Conservation (phyloP, 192 early-diverging fungal genomes). For the Coemansia sp. region DNA sequence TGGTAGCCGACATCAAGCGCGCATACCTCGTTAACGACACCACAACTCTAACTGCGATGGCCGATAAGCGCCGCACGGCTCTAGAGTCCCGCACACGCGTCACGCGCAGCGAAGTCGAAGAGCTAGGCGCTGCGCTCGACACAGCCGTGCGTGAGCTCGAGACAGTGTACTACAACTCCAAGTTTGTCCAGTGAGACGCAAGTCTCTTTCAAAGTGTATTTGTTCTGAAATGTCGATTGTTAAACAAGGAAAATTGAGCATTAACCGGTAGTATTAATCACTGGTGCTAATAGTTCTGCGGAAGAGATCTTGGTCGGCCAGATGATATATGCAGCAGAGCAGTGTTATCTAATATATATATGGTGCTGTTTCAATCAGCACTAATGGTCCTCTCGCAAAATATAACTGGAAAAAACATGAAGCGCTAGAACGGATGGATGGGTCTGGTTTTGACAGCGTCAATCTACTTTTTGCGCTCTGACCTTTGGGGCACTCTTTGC, state of each 20-base stretch:
- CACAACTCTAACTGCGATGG: conserved; percentile 28
- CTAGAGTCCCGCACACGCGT: conserved; percentile 22
- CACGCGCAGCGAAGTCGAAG: conserved; percentile 32
- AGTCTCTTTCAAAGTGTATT: not conserved
- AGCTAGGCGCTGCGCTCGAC: conserved; percentile 37
- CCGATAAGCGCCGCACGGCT: conserved; percentile 29
- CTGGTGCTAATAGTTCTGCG: no score
- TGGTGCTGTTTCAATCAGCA: no score
- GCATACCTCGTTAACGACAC: conserved; percentile 52
- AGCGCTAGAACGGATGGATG: no score
- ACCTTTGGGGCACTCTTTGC: conserved; percentile 9
- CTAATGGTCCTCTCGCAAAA: no score
- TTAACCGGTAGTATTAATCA: no score
- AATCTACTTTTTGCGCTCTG: conserved; percentile 10
- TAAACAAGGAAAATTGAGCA: no score
- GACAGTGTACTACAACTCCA: conserved; percentile 50
- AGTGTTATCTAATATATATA: no score
- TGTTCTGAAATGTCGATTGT: no score
- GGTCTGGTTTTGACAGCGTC: not conserved
- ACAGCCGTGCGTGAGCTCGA: conserved; percentile 47
- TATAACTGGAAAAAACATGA: not conserved
- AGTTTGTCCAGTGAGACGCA: conserved; percentile 19
- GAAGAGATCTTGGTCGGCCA: no score
- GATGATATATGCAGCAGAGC: no score
- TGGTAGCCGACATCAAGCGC: conserved; percentile 50